phyloP scores from a whole-genome alignment of 179 eudicot species.

The Camellia oleifera region DNA sequence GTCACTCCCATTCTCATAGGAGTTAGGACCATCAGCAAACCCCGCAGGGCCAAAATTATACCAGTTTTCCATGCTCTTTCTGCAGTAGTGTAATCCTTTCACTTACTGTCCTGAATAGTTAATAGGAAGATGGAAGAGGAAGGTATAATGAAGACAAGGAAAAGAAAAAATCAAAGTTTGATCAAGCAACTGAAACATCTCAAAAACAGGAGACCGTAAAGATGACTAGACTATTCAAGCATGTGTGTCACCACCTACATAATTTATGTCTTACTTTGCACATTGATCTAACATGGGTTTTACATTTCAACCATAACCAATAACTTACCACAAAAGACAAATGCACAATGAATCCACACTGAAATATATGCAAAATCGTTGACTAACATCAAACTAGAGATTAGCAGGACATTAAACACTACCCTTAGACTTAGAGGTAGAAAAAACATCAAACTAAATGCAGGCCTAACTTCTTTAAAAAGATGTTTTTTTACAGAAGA shows the following conservation, averaged over 20 bases:
- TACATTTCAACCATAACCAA: neutral
- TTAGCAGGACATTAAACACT: too few relatives aligned
- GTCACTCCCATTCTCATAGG: neutral
- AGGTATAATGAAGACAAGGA: neutral
- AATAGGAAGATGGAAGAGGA: neutral
- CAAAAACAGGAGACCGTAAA: neutral
- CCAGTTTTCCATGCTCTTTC: neutral
- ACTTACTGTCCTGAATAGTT: neutral
- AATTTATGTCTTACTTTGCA: neutral
- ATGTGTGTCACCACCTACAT: neutral
- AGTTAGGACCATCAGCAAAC: neutral
- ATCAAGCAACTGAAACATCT: constrained; percentile 1
- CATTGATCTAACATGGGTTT: neutral
- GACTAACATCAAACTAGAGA: too few relatives aligned
- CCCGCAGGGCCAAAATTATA: neutral
- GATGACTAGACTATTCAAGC: neutral
- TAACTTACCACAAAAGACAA: neutral
- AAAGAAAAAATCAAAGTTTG: neutral
- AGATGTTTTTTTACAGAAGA: neutral
- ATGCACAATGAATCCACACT: neutral
- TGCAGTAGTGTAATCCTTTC: too few relatives aligned
- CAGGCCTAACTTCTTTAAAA: neutral
- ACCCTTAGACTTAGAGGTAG: too few relatives aligned
- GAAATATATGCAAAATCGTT: neutral
- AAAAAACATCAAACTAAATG: too few relatives aligned